Percentiles rank a stretch among this genome's conserved stretches.
phyloP scores from a whole-genome alignment of 768 basidiomycete genomes.

The Agaricus sinodeliciosus region DNA sequence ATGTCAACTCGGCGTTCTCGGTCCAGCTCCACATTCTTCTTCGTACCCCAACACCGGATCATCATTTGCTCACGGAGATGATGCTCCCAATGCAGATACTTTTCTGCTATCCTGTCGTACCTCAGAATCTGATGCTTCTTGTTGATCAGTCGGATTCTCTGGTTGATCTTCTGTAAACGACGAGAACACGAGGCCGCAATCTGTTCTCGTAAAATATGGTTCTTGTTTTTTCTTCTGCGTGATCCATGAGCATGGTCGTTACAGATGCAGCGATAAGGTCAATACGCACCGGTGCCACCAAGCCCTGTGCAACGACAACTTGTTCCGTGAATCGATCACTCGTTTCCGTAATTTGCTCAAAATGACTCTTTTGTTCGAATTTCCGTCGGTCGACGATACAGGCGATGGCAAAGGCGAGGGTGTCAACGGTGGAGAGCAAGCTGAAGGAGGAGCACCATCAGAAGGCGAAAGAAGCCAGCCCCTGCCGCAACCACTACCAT shows the following conservation, averaged over 20 bases:
- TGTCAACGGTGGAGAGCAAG: background rate
- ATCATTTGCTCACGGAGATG: conserved; percentile 8
- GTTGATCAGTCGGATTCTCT: background rate
- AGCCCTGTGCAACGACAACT: conserved; percentile 1
- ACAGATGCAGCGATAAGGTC: background rate
- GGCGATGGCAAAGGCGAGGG: background rate
- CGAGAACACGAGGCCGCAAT: conserved; percentile 3
- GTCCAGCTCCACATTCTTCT: conserved; percentile 4
- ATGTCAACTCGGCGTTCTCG: background rate
- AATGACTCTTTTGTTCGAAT: background rate
- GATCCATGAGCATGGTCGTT: background rate
- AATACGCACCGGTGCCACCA: conserved; percentile 7
- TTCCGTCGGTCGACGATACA: background rate
- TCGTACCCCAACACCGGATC: conserved; percentile 2
- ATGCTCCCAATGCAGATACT: conserved; percentile 9
- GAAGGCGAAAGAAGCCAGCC: background rate
- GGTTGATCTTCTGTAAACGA: conserved; percentile 6
- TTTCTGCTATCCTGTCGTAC: conserved; percentile 7
- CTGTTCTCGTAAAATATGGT: background rate
- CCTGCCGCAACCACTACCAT: background rate
- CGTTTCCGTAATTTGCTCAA: conserved; percentile 1
- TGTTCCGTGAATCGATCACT: background rate
- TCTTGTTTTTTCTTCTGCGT: background rate
- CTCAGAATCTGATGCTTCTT: conserved; percentile 9
- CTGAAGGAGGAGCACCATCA: background rate